Evolutionary conservation across 2,329 filamentous ascomycete species (phyloP).

Genomic region (Ceratocystis huliohia): DNA sequence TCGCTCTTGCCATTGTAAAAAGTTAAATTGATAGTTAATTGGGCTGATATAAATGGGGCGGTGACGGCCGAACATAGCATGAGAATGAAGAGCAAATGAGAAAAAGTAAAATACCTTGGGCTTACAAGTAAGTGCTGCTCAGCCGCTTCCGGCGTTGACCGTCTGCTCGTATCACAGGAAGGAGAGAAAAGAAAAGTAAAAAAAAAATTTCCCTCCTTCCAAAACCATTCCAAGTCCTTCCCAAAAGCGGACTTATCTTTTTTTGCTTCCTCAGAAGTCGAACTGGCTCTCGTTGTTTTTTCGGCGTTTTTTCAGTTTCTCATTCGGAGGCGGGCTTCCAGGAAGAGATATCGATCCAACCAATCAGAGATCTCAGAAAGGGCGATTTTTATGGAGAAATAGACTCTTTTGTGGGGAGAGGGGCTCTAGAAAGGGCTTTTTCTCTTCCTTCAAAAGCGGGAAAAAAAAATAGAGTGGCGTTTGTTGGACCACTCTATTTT

Average conservation of each 20-base stretch:
- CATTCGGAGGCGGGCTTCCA: neutral
- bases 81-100: neutral
- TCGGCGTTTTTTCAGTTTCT: neutral
- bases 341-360: neutral
- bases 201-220: neutral
- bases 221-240: neutral
- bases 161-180: neutral
- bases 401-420: neutral
- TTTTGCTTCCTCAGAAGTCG: neutral
- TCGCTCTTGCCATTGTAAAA: slow-evolving; percentile 1
- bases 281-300: neutral
- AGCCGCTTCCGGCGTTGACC: slow-evolving; percentile 3
- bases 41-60: neutral
- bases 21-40: neutral
- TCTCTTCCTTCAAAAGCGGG: neutral
- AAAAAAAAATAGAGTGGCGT: neutral
- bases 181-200: neutral
- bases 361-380: neutral
- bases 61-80: neutral
- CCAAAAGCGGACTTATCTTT: neutral
- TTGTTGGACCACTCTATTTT: neutral
- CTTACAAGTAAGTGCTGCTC: neutral
- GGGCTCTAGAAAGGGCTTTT: neutral
- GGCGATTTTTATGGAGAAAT: neutral
- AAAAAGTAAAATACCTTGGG: neutral